phyloP scores from a whole-genome alignment of 257 asterid genomes.

The Solanum piurae region DNA sequence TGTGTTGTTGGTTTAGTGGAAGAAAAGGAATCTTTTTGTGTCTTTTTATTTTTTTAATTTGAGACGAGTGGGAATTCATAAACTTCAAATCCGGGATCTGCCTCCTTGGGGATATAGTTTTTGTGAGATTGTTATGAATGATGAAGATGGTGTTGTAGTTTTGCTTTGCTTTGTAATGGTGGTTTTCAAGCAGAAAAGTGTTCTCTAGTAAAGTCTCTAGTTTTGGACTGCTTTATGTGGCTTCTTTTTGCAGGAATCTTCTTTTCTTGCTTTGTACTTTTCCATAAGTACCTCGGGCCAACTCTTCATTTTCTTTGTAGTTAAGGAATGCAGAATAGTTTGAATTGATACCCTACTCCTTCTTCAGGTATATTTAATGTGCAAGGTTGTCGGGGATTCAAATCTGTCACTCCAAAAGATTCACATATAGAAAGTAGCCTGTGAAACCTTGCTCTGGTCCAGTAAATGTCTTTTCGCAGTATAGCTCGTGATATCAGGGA shows the following conservation, averaged over 20 bases:
- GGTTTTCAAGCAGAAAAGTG: slow-evolving; percentile 22
- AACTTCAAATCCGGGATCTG: neutral
- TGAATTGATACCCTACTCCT: slow-evolving; percentile 8
- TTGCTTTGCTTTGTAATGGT: neutral
- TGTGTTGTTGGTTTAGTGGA: neutral
- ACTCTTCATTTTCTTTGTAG: slow-evolving; percentile 34
- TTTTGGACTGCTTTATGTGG: slow-evolving; percentile 29
- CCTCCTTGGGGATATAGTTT: neutral
- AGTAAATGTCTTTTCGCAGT: slow-evolving; percentile 67
- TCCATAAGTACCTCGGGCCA: slow-evolving; percentile 19
- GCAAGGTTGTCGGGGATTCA: neutral
- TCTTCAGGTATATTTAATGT: slow-evolving; percentile 6
- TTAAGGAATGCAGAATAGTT: slow-evolving; percentile 38
- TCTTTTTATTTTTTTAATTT: neutral
- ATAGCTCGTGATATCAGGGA: slow-evolving; percentile 81
- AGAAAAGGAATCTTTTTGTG: neutral
- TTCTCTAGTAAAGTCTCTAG: slow-evolving; percentile 17
- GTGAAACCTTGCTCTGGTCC: slow-evolving; percentile 6
- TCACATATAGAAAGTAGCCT: neutral
- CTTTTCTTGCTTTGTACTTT: slow-evolving; percentile 78
- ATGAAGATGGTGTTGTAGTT: neutral
- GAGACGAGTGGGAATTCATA: neutral
- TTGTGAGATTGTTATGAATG: neutral
- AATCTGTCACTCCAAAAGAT: slow-evolving; percentile 2
- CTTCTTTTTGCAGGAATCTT: slow-evolving; percentile 64